phyloP scores from a whole-genome alignment of 2,329 filamentous ascomycete genomes.

The Alternaria gaisen region DNA sequence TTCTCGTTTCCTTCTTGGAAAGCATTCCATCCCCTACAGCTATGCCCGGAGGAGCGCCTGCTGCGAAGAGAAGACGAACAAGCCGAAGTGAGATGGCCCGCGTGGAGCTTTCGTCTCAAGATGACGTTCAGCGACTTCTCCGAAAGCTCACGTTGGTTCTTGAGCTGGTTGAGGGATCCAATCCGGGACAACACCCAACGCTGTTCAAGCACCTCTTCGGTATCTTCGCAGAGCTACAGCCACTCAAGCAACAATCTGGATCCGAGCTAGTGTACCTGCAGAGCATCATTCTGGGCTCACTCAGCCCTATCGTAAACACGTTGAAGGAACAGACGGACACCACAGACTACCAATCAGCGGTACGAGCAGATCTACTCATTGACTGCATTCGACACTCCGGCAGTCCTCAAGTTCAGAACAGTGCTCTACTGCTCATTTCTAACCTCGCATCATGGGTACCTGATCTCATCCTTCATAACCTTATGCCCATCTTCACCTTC shows the following conservation, averaged over 20 bases:
- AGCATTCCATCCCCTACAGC: constrained; percentile 77
- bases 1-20: constrained; percentile 76
- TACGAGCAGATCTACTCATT: constrained; percentile 89
- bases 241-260: constrained; percentile 80
- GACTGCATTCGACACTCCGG: constrained; percentile 92
- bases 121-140: constrained; percentile 72
- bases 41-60: constrained; percentile 74
- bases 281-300: constrained; percentile 80
- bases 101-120: constrained; percentile 68
- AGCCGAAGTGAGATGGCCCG: constrained; percentile 75
- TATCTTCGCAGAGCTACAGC: constrained; percentile 84
- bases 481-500: constrained; percentile 99
- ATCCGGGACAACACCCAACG: constrained; percentile 76
- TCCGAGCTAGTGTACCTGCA: constrained; percentile 92
- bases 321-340: constrained; percentile 66
- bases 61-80: constrained; percentile 80
- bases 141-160: constrained; percentile 85
- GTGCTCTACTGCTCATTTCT: constrained; percentile 86
- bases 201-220: constrained; percentile 83
- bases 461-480: constrained; percentile 90
- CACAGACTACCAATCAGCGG: constrained; percentile 77
- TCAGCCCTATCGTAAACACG: constrained; percentile 83
- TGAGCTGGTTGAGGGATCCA: constrained; percentile 84
- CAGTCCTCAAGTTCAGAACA: constrained; percentile 93
- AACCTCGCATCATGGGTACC: constrained; percentile 87